phyloP scores from a whole-genome alignment of 2,329 filamentous ascomycete species.

The Penicillium nordicum region DNA sequence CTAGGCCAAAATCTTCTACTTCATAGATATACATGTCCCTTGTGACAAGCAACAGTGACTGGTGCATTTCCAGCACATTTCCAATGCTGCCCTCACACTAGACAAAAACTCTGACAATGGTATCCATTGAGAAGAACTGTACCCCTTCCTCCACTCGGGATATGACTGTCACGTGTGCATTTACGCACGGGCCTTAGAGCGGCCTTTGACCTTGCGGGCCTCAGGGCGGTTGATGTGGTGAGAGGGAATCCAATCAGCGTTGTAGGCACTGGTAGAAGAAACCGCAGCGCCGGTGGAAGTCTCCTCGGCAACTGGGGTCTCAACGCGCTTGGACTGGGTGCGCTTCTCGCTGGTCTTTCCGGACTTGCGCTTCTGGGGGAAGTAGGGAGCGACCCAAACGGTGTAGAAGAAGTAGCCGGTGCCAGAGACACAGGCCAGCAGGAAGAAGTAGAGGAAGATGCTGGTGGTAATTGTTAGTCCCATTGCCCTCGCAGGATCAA shows the following conservation, averaged over 20 bases:
- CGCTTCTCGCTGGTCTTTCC: conserved; percentile 25
- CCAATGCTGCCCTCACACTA: background rate
- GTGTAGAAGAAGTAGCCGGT: conserved; percentile 96
- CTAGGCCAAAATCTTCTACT: conserved; percentile 8
- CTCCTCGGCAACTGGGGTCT: conserved; percentile 62
- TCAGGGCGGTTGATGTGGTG: conserved; percentile 84
- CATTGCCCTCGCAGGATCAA: conserved; percentile 8
- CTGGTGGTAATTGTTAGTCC: conserved; percentile 47
- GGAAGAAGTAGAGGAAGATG: conserved; percentile 95
- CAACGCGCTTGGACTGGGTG: conserved; percentile 62
- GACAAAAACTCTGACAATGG: conserved; percentile 3
- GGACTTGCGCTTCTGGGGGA: conserved; percentile 66
- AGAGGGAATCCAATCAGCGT: conserved; percentile 90
- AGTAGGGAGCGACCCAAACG: conserved; percentile 94
- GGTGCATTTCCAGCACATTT: conserved; percentile 18
- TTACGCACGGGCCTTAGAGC: conserved; percentile 38
- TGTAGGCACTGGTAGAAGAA: conserved; percentile 70
- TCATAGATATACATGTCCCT: conserved; percentile 19
- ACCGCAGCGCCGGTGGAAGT: conserved; percentile 64
- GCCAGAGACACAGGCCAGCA: conserved; percentile 71
- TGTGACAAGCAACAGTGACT: conserved; percentile 3
- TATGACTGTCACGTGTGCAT: conserved; percentile 5
- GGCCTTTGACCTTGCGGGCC: conserved; percentile 59
- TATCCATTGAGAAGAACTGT: conserved; percentile 5
- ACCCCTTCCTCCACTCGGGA: conserved; percentile 2